Conservation (phyloP, 257 asterid species). For the Catharanthus roseus region DNA sequence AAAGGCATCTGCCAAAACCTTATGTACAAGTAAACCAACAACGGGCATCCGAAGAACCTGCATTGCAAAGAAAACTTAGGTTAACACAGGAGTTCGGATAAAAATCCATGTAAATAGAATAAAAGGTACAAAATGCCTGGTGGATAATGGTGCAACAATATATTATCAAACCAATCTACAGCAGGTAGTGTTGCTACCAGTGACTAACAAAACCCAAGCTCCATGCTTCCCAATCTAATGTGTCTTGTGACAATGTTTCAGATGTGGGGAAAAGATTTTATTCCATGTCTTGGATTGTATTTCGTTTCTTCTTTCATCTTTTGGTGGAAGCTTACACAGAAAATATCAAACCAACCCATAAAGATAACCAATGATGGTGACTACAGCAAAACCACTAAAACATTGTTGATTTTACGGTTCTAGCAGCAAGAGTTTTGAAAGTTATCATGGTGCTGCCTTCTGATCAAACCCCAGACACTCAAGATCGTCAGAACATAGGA, state of each 20-base stretch:
- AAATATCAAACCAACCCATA: neutral
- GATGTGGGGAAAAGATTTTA: neutral
- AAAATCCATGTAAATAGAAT: neutral
- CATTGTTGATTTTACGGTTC: neutral
- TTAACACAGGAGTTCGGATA: conserved; percentile 10
- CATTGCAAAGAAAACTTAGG: conserved; percentile 6
- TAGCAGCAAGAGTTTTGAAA: neutral
- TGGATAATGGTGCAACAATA: neutral
- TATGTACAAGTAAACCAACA: conserved; percentile 35
- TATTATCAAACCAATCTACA: neutral
- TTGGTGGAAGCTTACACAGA: neutral
- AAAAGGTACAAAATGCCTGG: neutral
- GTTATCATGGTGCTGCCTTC: no score
- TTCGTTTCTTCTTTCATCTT: neutral
- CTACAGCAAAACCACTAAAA: neutral
- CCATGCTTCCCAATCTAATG: neutral
- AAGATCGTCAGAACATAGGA: no score
- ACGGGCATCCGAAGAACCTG: conserved; percentile 89
- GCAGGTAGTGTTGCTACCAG: neutral
- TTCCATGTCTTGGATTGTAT: neutral
- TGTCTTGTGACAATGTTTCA: neutral
- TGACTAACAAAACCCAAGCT: neutral
- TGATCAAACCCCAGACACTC: no score
- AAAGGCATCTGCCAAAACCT: conserved; percentile 37
- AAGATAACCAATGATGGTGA: neutral